phyloP scores from a whole-genome alignment of 1,284 basidiomycete genomes.

The Cryptococcus sp. region DNA sequence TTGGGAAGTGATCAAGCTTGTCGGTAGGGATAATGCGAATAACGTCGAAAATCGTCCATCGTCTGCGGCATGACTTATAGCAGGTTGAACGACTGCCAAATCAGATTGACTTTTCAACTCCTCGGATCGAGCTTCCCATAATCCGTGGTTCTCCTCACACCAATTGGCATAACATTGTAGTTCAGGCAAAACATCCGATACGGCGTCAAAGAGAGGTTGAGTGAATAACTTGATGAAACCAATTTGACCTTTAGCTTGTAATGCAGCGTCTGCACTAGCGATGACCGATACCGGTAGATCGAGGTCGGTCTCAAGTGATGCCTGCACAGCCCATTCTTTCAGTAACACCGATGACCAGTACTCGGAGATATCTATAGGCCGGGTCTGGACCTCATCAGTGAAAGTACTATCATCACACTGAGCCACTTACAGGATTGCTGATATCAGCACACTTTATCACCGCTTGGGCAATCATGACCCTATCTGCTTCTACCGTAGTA shows the following conservation, averaged over 20 bases:
- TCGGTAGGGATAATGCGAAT: conserved; percentile 46
- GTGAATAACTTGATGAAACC: conserved; percentile 80
- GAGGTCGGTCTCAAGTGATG: conserved; percentile 70
- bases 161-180: conserved; percentile 60
- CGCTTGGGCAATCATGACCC: conserved; percentile 77
- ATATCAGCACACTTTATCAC: conserved; percentile 95
- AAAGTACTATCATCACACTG: background rate
- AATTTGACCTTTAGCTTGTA: conserved; percentile 79
- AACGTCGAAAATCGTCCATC: conserved; percentile 45
- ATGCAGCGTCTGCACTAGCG: conserved; percentile 58
- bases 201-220: conserved; percentile 72
- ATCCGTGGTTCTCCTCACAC: conserved; percentile 60
- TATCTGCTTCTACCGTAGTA: conserved; percentile 47
- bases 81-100: conserved; percentile 21
- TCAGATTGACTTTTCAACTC: conserved; percentile 41
- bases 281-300: conserved; percentile 66
- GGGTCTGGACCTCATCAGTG: conserved; percentile 56
- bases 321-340: conserved; percentile 84
- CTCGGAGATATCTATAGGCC: conserved; percentile 81
- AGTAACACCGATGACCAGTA: conserved; percentile 84
- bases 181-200: conserved; percentile 66
- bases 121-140: conserved; percentile 59
- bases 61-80: conserved; percentile 23
- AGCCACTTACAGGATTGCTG: conserved; percentile 76
- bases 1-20: conserved; percentile 18